Evolutionary conservation across 2,329 filamentous ascomycete genomes (phyloP).

Genomic region (Corynespora cassiicola): DNA sequence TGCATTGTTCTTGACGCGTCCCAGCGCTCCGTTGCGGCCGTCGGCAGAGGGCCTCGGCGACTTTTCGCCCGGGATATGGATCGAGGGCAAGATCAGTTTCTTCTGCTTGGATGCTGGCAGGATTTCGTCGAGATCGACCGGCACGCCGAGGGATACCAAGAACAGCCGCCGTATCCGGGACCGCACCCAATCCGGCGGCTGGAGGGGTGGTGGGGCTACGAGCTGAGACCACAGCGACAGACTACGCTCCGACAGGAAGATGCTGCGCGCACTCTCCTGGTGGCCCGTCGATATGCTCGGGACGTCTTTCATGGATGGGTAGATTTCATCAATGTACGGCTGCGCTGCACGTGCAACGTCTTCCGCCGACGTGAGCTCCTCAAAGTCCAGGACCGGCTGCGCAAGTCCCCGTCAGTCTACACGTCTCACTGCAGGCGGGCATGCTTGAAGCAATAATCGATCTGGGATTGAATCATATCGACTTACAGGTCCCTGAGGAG

Average conservation of each 20-base stretch:
- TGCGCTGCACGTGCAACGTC: constrained; percentile 67
- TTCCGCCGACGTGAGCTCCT: constrained; percentile 63
- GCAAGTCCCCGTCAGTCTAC: constrained; percentile 33
- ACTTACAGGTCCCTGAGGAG: constrained; percentile 58
- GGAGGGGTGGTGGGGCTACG: constrained; percentile 89
- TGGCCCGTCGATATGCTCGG: constrained; percentile 50
- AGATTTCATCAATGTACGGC: constrained; percentile 68
- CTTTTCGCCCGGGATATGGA: constrained; percentile 53
- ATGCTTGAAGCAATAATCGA: constrained; percentile 41
- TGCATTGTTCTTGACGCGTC: constrained; percentile 48
- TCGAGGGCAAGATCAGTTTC: constrained; percentile 90
- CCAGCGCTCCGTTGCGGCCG: constrained; percentile 43
- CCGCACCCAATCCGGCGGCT: constrained; percentile 97
- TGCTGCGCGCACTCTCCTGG: constrained; percentile 33
- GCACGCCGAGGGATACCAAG: constrained; percentile 92
- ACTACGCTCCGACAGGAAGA: constrained; percentile 79
- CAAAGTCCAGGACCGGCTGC: constrained; percentile 73
- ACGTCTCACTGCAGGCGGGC: constrained; percentile 29
- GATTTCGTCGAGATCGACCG: constrained; percentile 96
- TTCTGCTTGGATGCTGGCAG: constrained; percentile 97
- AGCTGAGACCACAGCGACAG: constrained; percentile 96
- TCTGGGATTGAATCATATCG: constrained; percentile 41
- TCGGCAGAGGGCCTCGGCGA: constrained; percentile 47
- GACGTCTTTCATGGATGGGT: constrained; percentile 55
- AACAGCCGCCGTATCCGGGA: constrained; percentile 94